These are phyloP conservation scores for Novymonas esmeraldas DNA, from an alignment of 208 protist species.

Conservation along the genomic window DNA sequence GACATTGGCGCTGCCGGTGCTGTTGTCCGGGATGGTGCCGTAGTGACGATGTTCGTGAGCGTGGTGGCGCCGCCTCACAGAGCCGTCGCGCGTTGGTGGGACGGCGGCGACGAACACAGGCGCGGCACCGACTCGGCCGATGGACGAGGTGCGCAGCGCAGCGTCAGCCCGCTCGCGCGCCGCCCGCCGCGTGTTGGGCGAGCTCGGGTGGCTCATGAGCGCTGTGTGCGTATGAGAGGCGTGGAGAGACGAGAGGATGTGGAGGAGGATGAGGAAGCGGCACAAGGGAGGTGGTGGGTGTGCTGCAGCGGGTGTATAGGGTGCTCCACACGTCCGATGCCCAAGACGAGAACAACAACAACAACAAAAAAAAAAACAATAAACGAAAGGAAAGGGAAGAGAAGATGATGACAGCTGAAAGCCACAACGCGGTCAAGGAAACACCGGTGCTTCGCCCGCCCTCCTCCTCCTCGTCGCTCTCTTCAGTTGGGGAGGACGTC, in stretches of 20 bases:
- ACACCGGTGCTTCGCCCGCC: no score
- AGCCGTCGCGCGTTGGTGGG: conserved; percentile 13
- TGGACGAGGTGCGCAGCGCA: conserved; percentile 34
- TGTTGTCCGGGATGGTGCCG: conserved; percentile 28
- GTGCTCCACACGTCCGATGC: no score
- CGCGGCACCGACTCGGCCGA: conserved; percentile 3
- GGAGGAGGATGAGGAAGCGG: neutral
- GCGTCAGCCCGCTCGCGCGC: conserved; percentile 3
- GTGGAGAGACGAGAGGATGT: neutral
- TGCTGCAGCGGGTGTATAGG: no score
- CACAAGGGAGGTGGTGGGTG: no score
- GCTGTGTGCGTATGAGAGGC: neutral
- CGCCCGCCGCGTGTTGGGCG: neutral
- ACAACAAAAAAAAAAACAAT: neutral
- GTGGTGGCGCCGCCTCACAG: conserved; percentile 9
- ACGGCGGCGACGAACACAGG: conserved; percentile 1
- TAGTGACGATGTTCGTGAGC: conserved; percentile 23
- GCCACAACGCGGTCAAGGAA: no score
- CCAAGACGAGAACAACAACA: neutral
- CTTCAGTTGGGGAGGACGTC: no score
- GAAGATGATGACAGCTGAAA: no score
- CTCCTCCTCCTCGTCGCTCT: no score
- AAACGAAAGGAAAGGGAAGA: conserved; percentile 10
- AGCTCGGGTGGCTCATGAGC: neutral
- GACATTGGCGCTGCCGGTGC: neutral